Evolutionary conservation across 2,329 filamentous ascomycete genomes (phyloP).

Genomic region (Aspergillus sp.): DNA sequence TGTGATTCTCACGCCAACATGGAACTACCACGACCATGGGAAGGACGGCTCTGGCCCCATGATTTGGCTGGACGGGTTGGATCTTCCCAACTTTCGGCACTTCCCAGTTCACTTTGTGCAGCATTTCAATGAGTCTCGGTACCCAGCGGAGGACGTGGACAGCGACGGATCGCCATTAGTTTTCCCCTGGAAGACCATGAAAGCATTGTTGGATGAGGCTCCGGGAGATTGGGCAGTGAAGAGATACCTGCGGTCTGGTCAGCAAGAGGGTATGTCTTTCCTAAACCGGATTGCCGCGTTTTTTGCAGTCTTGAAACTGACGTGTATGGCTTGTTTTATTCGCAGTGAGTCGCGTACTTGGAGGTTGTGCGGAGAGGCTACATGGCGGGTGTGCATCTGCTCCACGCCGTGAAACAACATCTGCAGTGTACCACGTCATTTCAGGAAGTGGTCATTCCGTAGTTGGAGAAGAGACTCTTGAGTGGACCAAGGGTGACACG

Average conservation of each 20-base stretch:
- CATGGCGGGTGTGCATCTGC: constrained; percentile 43
- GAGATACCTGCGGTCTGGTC: constrained; percentile 43
- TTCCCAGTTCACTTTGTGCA: constrained; percentile 61
- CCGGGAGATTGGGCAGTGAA: constrained; percentile 34
- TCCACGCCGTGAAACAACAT: constrained; percentile 54
- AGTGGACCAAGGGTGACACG: constrained; percentile 58
- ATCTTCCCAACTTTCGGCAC: constrained; percentile 57
- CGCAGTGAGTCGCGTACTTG: constrained; percentile 54
- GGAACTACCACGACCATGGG: constrained; percentile 66
- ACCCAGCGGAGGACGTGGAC: constrained; percentile 55
- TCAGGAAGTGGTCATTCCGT: constrained; percentile 49
- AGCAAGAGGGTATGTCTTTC: constrained; percentile 34
- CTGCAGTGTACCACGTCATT: constrained; percentile 59
- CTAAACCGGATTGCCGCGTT: no score
- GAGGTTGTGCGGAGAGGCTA: constrained; percentile 53
- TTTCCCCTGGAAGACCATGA: constrained; percentile 56
- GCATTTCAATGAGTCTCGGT: constrained; percentile 53
- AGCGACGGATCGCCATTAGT: constrained; percentile 47
- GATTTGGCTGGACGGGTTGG: constrained; percentile 63
- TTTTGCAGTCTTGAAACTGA: no score
- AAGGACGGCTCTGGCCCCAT: constrained; percentile 60
- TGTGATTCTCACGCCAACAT: constrained; percentile 61
- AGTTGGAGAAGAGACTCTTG: constrained; percentile 44
- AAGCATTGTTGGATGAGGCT: constrained; percentile 44
- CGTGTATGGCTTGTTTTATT: no score